These are phyloP conservation scores for Yarrowia keelungensis DNA, from an alignment of 805 yeast genomes.

Conservation along the genomic window DNA sequence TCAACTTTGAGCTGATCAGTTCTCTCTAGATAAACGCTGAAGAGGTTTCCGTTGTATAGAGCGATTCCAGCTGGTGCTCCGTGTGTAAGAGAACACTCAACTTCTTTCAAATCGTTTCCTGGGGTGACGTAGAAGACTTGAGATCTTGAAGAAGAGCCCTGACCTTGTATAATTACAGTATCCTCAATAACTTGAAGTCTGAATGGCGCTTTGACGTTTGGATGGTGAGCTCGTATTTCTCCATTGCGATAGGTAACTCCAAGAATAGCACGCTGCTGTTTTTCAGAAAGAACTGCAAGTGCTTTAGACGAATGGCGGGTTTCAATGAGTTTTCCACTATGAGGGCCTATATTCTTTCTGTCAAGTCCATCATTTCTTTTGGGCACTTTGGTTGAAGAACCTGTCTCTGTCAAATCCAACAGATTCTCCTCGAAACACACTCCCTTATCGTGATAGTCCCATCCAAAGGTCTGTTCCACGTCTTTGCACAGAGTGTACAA, in stretches of 20 bases:
- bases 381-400: background rate
- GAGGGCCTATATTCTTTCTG: too few species aligned
- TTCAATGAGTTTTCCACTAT: background rate
- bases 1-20: background rate
- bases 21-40: background rate
- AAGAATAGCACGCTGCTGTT: background rate
- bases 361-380: too few species aligned
- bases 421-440: background rate
- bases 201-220: background rate
- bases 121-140: background rate
- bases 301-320: background rate
- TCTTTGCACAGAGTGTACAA: background rate
- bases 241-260: background rate
- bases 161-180: background rate
- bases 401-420: background rate
- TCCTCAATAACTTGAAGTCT: background rate
- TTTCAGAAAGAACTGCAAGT: background rate
- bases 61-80: slow-evolving; percentile 1
- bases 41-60: background rate
- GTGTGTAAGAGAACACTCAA: background rate
- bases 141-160: background rate
- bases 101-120: background rate
- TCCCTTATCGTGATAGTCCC: background rate
- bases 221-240: background rate
- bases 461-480: background rate